Evolutionary conservation across 2,329 filamentous ascomycete genomes (phyloP), one percentile per base, ranked within the genome.

Genomic region (Aspergillus ochraceus): DNA sequence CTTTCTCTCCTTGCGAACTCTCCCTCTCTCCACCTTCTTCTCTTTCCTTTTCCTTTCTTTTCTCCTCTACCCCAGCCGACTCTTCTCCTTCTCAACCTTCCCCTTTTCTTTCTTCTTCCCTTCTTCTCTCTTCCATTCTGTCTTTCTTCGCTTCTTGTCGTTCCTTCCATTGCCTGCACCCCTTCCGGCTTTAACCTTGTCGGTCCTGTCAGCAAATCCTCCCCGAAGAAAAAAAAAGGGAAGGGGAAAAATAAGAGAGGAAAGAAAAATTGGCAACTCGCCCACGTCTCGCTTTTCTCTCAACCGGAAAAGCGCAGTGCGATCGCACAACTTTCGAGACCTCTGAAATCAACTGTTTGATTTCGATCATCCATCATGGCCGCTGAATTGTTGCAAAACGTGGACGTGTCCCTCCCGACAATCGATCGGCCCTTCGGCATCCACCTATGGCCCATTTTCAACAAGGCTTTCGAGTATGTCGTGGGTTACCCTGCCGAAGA

Each of bases 381-480:
- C 60, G 58, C 68, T 56, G 74, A 80, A 84, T 65, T 82, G 78
- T 78, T 77, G 20, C 68, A 79, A 70, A 65, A 79, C 75, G 64
- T 79, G 74, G 65, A 79, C 75, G 64, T 79, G 74, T 84, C 91
- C 74, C 75, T 87, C 67, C 94, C 94, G 58, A 92, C 92, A 63
- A 84, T 98, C 78, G 93, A 97, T 76, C 88, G 90, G 66, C 94
- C 94, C 36, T 98, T 98, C 72, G 95, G 94, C 76, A 82, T 98
- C 68, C 84, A 90, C 65, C 81, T 97, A 77, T 98, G 95, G 95
- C 92, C 94, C 70, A 87, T 96, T 79, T 98, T 98, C 85, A 90
- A 89, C 81, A 91, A 92, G 82, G 88, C 84, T 69, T 98, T 90
- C 80, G 89, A 90, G 75, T 77, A 83, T 59, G 82, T 92, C 65